These are phyloP conservation scores for Lentinula boryana DNA, from an alignment of 768 basidiomycete genomes.

Conservation along the genomic window DNA sequence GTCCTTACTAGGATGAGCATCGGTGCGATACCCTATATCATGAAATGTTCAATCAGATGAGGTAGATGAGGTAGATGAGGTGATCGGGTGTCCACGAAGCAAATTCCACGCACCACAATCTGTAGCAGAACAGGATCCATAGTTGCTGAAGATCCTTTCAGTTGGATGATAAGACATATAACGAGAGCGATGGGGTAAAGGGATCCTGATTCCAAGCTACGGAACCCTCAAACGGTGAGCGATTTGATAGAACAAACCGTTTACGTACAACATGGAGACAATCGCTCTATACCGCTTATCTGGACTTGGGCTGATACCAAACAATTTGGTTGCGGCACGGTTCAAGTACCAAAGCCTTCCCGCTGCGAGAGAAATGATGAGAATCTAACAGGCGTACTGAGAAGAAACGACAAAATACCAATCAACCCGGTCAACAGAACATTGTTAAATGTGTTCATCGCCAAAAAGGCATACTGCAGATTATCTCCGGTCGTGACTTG, in stretches of 20 bases:
- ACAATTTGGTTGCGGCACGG: not conserved
- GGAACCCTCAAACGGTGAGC: not conserved
- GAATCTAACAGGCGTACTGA: not conserved
- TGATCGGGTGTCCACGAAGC: not conserved
- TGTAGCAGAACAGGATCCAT: slow-evolving; percentile 1
- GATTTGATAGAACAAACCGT: not conserved
- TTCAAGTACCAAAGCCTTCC: slow-evolving; percentile 5
- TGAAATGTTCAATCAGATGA: not conserved
- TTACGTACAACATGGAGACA: slow-evolving; percentile 3
- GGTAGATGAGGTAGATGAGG: not conserved
- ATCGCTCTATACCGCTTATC: slow-evolving; percentile 1
- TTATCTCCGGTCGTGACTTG: slow-evolving; percentile 1
- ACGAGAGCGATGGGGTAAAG: slow-evolving; percentile 5
- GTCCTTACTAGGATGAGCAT: slow-evolving; percentile 1
- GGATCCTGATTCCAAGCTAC: not conserved
- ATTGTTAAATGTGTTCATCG: slow-evolving; percentile 3
- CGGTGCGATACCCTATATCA: not conserved
- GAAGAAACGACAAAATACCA: not conserved
- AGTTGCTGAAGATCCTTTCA: not conserved
- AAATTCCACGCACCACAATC: not conserved
- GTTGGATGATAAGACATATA: slow-evolving; percentile 2
- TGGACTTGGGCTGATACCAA: not conserved
- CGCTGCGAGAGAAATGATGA: not conserved
- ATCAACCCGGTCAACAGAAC: slow-evolving; percentile 4
- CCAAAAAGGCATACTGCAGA: slow-evolving; percentile 3